Evolutionary conservation across 1,284 basidiomycete genomes (phyloP).

Genomic region (Irpex lacteus): DNA sequence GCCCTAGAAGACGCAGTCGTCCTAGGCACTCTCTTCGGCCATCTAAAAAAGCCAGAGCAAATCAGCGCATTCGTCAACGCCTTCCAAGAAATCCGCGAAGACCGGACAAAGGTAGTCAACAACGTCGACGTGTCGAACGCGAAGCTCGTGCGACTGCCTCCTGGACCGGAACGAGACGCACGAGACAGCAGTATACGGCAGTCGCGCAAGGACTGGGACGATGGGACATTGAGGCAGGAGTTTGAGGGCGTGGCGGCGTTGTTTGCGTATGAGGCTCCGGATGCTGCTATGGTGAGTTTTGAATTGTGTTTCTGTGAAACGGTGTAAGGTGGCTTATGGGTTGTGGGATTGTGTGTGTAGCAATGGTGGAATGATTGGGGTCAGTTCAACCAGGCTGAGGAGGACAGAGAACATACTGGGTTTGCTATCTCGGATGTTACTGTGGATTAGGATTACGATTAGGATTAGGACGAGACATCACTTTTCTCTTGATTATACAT

Average conservation of each 20-base stretch:
- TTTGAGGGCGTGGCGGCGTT: conserved; percentile 17
- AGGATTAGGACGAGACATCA: too few relatives aligned
- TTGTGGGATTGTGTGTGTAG: neutral
- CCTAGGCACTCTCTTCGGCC: conserved; percentile 25
- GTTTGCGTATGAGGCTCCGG: conserved; percentile 11
- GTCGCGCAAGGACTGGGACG: conserved; percentile 15
- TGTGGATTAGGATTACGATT: neutral
- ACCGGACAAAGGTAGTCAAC: conserved; percentile 16
- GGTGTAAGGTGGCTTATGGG: too few relatives aligned
- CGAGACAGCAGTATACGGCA: conserved; percentile 14
- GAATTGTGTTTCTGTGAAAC: neutral
- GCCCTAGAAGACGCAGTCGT: conserved; percentile 29
- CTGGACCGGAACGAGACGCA: conserved; percentile 18
- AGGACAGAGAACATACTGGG: neutral
- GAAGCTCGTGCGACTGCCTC: conserved; percentile 13
- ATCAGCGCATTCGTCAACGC: conserved; percentile 23
- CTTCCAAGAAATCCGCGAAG: conserved; percentile 27
- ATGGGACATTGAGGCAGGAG: conserved; percentile 15
- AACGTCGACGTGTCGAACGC: conserved; percentile 17
- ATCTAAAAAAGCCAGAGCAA: conserved; percentile 16
- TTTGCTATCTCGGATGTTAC: neutral
- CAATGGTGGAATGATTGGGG: conserved; percentile 15
- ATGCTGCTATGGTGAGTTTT: conserved; percentile 11
- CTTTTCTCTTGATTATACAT: too few relatives aligned
- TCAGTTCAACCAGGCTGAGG: conserved; percentile 4